Evolutionary conservation across 148 eudicot genomes (phyloP).

Genomic region (Tetragonia tetragonoides): DNA sequence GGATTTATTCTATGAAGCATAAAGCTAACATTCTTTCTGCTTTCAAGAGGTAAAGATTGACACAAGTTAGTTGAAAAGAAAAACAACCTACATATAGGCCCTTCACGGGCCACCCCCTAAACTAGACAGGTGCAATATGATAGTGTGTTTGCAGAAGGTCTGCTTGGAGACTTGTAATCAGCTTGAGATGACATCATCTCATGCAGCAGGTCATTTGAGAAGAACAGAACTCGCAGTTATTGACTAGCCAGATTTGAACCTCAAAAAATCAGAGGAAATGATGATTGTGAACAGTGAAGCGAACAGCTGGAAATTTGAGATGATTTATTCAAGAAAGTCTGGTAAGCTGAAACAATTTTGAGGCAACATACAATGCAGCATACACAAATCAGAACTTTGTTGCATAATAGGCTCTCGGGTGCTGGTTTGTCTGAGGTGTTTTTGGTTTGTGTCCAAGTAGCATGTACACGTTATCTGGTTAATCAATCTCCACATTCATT

Average conservation of each 20-base stretch:
- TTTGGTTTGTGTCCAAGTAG: background rate
- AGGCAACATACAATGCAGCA: background rate
- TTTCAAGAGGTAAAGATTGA: background rate
- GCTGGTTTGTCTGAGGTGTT: background rate
- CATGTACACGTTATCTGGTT: background rate
- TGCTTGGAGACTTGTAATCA: background rate
- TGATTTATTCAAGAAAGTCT: background rate
- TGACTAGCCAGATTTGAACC: background rate
- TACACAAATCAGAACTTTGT: background rate
- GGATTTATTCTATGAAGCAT: background rate
- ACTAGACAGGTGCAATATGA: background rate
- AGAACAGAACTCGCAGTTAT: background rate
- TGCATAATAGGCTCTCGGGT: background rate
- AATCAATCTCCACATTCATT: background rate
- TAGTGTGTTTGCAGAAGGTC: background rate
- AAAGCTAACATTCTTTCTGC: background rate
- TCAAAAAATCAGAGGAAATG: background rate
- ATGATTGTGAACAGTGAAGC: background rate
- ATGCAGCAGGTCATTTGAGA: background rate
- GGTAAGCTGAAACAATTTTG: background rate
- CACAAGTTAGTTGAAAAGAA: background rate
- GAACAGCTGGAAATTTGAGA: background rate
- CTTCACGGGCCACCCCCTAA: background rate
- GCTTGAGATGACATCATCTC: background rate
- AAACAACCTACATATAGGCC: background rate